Percentiles rank a stretch among this genome's conserved stretches.
Evolutionary conservation across 129 eudicot genomes (phyloP).

Genomic region (Artemisia argyi): DNA sequence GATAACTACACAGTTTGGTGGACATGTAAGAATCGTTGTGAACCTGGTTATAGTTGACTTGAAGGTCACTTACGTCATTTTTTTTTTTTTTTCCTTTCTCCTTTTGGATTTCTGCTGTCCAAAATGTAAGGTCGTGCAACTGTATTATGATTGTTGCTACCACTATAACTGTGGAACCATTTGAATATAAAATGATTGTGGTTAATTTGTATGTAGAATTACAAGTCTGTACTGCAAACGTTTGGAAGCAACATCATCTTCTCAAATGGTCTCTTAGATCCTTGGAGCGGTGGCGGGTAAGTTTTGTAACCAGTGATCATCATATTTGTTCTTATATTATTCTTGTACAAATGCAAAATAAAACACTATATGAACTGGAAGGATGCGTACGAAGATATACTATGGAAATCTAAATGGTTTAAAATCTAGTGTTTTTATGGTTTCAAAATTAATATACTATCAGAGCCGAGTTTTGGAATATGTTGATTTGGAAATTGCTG

Average conservation of each 20-base stretch:
- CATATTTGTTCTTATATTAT: background rate
- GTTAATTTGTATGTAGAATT: slow-evolving; percentile 45
- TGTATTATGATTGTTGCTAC: background rate
- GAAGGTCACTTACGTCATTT: background rate
- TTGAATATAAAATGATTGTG: slow-evolving; percentile 8
- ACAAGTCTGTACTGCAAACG: slow-evolving; percentile 40
- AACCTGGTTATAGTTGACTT: background rate
- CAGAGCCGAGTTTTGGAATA: background rate
- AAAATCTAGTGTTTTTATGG: background rate
- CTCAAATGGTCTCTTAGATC: slow-evolving; percentile 79
- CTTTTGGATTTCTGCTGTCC: too few relatives aligned
- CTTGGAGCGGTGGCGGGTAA: slow-evolving; percentile 90
- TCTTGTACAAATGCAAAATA: background rate
- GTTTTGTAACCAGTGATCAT: background rate
- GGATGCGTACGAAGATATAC: background rate
- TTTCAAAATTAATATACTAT: background rate
- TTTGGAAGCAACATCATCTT: slow-evolving; percentile 86
- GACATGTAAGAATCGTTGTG: slow-evolving; percentile 53
- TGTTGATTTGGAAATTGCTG: background rate
- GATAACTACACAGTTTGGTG: slow-evolving; percentile 92
- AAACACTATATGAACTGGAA: background rate
- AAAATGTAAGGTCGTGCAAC: background rate
- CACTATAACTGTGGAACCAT: background rate
- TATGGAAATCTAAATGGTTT: background rate
- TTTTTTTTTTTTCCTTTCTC: too few relatives aligned